A percentile compares a stretch with the other conserved stretches of the same genome.
These are phyloP conservation scores for Aspergillus versicolor DNA, from an alignment of 2,329 filamentous ascomycete species.

Conservation along the genomic window DNA sequence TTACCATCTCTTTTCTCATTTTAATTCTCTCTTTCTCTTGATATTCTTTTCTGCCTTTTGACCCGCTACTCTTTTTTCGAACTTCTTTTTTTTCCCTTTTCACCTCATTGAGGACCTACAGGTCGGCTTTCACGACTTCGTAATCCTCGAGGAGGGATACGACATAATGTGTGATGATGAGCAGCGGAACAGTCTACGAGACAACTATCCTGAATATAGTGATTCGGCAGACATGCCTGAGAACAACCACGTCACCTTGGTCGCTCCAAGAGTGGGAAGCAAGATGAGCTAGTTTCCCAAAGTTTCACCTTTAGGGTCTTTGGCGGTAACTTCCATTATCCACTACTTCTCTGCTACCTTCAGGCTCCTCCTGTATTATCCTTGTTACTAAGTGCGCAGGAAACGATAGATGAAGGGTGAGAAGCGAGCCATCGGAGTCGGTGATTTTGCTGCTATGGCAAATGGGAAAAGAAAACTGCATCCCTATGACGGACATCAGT, in stretches of 20 bases:
- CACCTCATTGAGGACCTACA: neutral
- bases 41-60: constrained; percentile 2
- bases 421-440: neutral
- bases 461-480: neutral
- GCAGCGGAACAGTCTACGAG: constrained; percentile 16
- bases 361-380: constrained; percentile 7
- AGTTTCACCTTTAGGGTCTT: neutral
- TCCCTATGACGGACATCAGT: neutral
- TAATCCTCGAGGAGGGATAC: constrained; percentile 15
- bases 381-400: constrained; percentile 12
- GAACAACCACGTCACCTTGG: neutral
- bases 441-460: neutral
- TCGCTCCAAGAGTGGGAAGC: neutral
- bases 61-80: constrained; percentile 8
- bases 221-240: constrained; percentile 15
- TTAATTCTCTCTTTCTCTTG: constrained; percentile 2
- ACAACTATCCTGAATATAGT: constrained; percentile 19
- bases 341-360: constrained; percentile 1
- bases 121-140: neutral
- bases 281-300: neutral
- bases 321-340: constrained; percentile 6
- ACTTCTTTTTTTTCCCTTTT: constrained; percentile 9
- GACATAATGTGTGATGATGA: constrained; percentile 26
- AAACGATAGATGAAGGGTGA: neutral
- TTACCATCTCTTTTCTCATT: neutral